phyloP scores from a whole-genome alignment of 73 alveolate species.

The Uronychia binucleata region DNA sequence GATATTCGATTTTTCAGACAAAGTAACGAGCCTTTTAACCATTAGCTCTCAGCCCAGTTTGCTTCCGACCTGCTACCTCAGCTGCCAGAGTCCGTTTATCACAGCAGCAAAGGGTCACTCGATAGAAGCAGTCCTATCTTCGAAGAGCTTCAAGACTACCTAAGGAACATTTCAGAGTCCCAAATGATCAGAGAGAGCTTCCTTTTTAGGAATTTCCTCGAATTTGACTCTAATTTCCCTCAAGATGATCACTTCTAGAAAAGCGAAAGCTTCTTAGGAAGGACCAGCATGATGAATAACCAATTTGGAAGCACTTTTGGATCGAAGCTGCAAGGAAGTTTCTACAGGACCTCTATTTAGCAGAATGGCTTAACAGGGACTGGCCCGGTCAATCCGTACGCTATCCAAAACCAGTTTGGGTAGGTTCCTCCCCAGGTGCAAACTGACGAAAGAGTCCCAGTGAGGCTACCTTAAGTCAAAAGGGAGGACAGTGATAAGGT shows the following conservation, averaged over 20 bases:
- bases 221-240: not conserved
- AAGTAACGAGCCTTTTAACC: not conserved
- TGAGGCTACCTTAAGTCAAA: not conserved
- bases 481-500: no score
- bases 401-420: not conserved
- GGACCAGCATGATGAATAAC: not conserved
- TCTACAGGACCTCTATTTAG: not conserved
- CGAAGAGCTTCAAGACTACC: not conserved
- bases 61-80: not conserved
- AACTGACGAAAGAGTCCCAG: not conserved
- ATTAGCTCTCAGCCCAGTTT: not conserved
- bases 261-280: not conserved
- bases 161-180: not conserved
- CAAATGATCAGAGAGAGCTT: not conserved
- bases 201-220: not conserved
- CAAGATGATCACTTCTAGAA: not conserved
- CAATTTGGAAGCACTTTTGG: not conserved
- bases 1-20: not conserved
- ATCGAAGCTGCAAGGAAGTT: not conserved
- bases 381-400: not conserved
- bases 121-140: no score
- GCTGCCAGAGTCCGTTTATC: not conserved
- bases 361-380: not conserved
- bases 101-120: no score
- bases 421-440: not conserved